A percentile compares a stretch with the other conserved stretches of the same genome.
These are phyloP conservation scores for Coccinonectria pachysandricola DNA, from an alignment of 2,329 filamentous ascomycete genomes.

Conservation along the genomic window DNA sequence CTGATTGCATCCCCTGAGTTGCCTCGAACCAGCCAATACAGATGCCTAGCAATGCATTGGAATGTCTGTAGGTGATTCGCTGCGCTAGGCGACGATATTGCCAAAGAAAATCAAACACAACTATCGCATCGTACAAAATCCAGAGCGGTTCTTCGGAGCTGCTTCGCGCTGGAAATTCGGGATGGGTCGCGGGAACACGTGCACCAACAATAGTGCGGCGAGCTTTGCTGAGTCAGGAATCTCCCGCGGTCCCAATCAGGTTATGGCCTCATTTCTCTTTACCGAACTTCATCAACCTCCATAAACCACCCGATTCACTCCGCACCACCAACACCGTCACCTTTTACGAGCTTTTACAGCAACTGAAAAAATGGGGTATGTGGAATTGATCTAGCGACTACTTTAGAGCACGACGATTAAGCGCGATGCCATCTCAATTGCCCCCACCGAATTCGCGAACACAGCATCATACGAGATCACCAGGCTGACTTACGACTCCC, in stretches of 20 bases:
- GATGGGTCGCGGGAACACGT: constrained; percentile 9
- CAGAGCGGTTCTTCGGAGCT: no score
- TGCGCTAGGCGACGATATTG: no score
- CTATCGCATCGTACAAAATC: no score
- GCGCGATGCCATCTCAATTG: constrained; percentile 16
- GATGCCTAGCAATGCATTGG: constrained; percentile 15
- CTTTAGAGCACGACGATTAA: constrained; percentile 5
- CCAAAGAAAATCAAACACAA: constrained; percentile 4
- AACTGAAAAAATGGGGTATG: constrained; percentile 33
- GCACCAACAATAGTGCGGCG: constrained; percentile 13
- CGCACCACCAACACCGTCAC: constrained; percentile 12
- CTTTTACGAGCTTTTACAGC: constrained; percentile 13
- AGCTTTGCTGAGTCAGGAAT: constrained; percentile 26
- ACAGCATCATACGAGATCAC: constrained; percentile 19
- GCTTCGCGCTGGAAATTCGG: no score
- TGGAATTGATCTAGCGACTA: constrained; percentile 12
- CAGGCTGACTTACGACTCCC: constrained; percentile 19
- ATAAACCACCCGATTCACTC: constrained; percentile 17
- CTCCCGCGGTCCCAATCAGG: constrained; percentile 19
- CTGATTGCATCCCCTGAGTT: constrained; percentile 22
- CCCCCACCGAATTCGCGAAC: constrained; percentile 7
- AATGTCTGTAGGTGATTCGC: constrained; percentile 2
- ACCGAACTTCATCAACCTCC: constrained; percentile 20
- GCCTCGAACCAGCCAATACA: constrained; percentile 10
- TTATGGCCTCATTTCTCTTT: constrained; percentile 32